Evolutionary conservation across 176 grass and related monocot species (phyloP).

Genomic region (Puccinellia tenuiflora): DNA sequence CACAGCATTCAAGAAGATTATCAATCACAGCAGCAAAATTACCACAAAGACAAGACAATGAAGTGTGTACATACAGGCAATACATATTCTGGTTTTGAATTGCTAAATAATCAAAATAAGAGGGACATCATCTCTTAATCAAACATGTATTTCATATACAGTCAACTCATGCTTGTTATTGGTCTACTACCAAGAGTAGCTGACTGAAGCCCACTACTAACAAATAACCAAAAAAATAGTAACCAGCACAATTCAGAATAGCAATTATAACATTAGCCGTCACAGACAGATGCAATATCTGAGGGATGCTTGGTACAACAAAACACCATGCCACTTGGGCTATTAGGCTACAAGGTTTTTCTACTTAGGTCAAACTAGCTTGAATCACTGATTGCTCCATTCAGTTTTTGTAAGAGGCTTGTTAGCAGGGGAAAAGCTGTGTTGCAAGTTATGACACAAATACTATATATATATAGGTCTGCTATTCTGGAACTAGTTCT

Average conservation of each 20-base stretch:
- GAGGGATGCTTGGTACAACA: neutral
- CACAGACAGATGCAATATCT: neutral
- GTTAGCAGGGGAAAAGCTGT: neutral
- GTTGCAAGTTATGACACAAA: neutral
- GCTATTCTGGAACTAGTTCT: too few relatives aligned
- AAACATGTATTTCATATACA: neutral
- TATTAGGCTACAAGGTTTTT: neutral
- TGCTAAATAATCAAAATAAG: neutral
- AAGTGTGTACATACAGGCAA: neutral
- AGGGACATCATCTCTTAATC: neutral
- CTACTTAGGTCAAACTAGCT: neutral
- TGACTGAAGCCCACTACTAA: neutral
- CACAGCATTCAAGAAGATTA: neutral
- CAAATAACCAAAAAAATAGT: neutral
- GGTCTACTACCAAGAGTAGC: neutral
- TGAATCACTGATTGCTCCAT: neutral
- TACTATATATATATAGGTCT: too few relatives aligned
- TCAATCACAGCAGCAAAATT: neutral
- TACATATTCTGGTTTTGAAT: conserved; percentile 1
- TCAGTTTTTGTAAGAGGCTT: neutral
- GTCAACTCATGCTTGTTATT: neutral
- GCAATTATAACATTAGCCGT: neutral
- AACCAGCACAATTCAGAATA: neutral
- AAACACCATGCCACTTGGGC: neutral
- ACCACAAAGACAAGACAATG: neutral